Percentiles rank a stretch among this genome's conserved stretches.
phyloP scores from a whole-genome alignment of 768 basidiomycete species.

The Lactarius tabidus region DNA sequence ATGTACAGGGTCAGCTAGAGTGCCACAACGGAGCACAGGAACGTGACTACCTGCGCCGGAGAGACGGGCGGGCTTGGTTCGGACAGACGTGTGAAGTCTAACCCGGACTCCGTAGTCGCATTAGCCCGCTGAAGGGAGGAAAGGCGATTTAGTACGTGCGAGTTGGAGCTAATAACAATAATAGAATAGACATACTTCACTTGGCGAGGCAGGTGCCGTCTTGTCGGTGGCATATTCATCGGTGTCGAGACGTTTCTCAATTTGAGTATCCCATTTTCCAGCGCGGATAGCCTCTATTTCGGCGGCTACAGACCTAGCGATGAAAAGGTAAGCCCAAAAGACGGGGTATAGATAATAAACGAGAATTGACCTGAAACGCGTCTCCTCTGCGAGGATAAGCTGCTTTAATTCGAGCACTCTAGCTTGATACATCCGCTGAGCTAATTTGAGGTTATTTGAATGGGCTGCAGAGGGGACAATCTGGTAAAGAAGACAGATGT shows the following conservation, averaged over 20 bases:
- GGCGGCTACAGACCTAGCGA: conserved; percentile 51
- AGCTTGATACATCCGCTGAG: conserved; percentile 66
- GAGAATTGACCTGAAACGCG: conserved; percentile 63
- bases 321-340: not conserved
- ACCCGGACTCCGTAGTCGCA: conserved; percentile 9
- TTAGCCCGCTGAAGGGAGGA: conserved; percentile 13
- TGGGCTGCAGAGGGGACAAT: conserved; percentile 43
- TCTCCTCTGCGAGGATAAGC: conserved; percentile 71
- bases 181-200: conserved; percentile 9
- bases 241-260: conserved; percentile 36
- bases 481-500: conserved; percentile 1
- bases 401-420: conserved; percentile 68
- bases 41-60: conserved; percentile 14
- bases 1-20: not conserved
- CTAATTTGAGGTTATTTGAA: conserved; percentile 56
- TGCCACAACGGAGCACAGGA: not conserved
- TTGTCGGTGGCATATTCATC: conserved; percentile 21
- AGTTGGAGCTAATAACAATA: not conserved
- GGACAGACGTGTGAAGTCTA: conserved; percentile 17
- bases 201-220: conserved; percentile 11
- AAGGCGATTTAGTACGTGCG: conserved; percentile 1
- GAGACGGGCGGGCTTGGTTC: conserved; percentile 15
- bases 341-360: not conserved
- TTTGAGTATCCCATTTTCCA: conserved; percentile 58
- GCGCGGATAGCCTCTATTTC: conserved; percentile 77